These are phyloP conservation scores for Ustilago tritici DNA, from an alignment of 1,284 basidiomycete genomes.

Conservation along the genomic window DNA sequence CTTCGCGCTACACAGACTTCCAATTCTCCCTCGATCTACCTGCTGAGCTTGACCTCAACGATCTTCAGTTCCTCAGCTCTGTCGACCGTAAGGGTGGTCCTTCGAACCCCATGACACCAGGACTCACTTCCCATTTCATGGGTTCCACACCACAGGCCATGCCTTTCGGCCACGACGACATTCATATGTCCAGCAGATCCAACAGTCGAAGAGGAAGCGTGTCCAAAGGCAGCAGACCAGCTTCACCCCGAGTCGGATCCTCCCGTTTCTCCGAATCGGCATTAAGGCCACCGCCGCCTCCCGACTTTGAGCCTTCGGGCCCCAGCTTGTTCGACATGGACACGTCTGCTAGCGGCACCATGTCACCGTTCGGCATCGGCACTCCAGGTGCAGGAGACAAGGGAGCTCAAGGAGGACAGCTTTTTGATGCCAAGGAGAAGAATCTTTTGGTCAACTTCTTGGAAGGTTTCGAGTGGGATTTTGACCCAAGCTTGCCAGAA, in stretches of 20 bases:
- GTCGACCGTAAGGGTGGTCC: conserved; percentile 49
- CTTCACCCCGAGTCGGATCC: conserved; percentile 39
- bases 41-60: conserved; percentile 50
- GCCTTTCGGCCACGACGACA: conserved; percentile 41
- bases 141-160: conserved; percentile 39
- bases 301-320: conserved; percentile 51
- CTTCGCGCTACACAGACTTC: conserved; percentile 43
- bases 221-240: conserved; percentile 51
- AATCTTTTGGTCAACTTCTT: conserved; percentile 59
- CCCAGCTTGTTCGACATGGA: conserved; percentile 45
- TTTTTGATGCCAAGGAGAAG: conserved; percentile 61
- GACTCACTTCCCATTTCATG: conserved; percentile 45
- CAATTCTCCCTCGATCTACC: conserved; percentile 62
- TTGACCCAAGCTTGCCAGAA: conserved; percentile 60
- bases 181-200: conserved; percentile 48
- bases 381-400: conserved; percentile 36
- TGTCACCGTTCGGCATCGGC: conserved; percentile 44
- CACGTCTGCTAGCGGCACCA: conserved; percentile 27
- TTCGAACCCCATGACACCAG: conserved; percentile 52
- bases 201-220: conserved; percentile 49
- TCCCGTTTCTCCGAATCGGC: conserved; percentile 47
- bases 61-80: conserved; percentile 53
- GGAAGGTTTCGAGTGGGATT: conserved; percentile 64
- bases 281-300: conserved; percentile 49
- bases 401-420: conserved; percentile 14